These are phyloP conservation scores for Macrolepiota dolichaula DNA, from an alignment of 768 basidiomycete genomes.

Conservation along the genomic window DNA sequence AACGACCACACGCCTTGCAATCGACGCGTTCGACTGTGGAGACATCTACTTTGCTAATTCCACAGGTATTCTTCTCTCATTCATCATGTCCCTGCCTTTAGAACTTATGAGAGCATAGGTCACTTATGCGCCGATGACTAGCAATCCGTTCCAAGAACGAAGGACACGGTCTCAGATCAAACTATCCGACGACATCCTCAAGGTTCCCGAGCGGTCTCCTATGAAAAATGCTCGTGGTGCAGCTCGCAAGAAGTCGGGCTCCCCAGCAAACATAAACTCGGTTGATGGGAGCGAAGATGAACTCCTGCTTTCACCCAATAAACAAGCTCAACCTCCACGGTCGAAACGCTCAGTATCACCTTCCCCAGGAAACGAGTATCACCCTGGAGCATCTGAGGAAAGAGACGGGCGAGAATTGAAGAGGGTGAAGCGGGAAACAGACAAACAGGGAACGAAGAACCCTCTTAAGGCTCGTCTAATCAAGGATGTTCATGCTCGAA, in stretches of 20 bases:
- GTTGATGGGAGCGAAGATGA: slow-evolving; percentile 42
- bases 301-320: slow-evolving; percentile 41
- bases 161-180: slow-evolving; percentile 50
- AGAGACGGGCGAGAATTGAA: slow-evolving; percentile 29
- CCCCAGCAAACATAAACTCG: slow-evolving; percentile 13
- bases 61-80: neutral
- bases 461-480: neutral
- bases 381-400: slow-evolving; percentile 21
- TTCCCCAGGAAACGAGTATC: slow-evolving; percentile 26
- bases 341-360: slow-evolving; percentile 41
- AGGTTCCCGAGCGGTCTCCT: slow-evolving; percentile 44
- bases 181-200: slow-evolving; percentile 43
- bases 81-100: neutral
- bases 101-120: neutral
- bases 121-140: slow-evolving; percentile 1
- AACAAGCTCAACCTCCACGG: slow-evolving; percentile 19
- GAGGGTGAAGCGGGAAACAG: slow-evolving; percentile 30
- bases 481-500: slow-evolving; percentile 26
- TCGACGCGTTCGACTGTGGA: slow-evolving; percentile 2
- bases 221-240: slow-evolving; percentile 49
- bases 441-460: slow-evolving; percentile 15
- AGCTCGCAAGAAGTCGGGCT: slow-evolving; percentile 22
- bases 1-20: neutral
- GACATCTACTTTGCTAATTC: neutral
- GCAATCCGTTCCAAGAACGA: neutral